phyloP scores from a whole-genome alignment of 768 basidiomycete species.

The Boletus fagicola region DNA sequence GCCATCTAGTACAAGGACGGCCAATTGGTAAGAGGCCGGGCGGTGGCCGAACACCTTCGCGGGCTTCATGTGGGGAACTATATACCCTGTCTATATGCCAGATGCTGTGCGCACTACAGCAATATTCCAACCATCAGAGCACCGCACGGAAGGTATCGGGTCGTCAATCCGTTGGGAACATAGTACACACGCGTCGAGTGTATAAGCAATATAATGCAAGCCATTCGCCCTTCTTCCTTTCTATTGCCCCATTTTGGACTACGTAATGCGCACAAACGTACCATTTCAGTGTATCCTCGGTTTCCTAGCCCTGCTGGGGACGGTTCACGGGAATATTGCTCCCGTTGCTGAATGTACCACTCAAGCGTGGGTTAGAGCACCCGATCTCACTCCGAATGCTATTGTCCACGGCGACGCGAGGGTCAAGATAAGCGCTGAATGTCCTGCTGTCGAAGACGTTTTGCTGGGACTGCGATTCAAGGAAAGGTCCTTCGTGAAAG shows the following conservation, averaged over 20 bases:
- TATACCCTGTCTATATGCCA: too few species aligned
- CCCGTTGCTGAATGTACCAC: constrained; percentile 1
- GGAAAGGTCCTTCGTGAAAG: constrained; percentile 21
- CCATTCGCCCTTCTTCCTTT: too few species aligned
- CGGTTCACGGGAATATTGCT: neutral
- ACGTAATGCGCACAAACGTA: neutral
- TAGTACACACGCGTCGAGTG: neutral
- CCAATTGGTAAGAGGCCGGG: neutral
- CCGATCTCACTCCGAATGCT: constrained; percentile 15
- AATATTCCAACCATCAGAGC: too few species aligned
- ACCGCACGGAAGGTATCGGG: too few species aligned
- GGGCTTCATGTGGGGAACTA: neutral
- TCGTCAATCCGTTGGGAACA: too few species aligned
- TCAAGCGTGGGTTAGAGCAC: constrained; percentile 20
- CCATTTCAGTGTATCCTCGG: neutral
- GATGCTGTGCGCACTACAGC: too few species aligned
- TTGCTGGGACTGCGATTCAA: constrained; percentile 17
- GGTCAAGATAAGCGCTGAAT: constrained; percentile 16
- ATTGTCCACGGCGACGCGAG: constrained; percentile 15
- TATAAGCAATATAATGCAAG: neutral
- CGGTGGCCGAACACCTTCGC: neutral
- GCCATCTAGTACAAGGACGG: neutral
- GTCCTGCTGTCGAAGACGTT: constrained; percentile 6
- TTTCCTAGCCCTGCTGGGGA: constrained; percentile 1
- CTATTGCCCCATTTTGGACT: neutral